A percentile compares a stretch with the other conserved stretches of the same genome.
phyloP scores from a whole-genome alignment of 2,329 filamentous ascomycete species.

The Hymenoscyphus infarciens region DNA sequence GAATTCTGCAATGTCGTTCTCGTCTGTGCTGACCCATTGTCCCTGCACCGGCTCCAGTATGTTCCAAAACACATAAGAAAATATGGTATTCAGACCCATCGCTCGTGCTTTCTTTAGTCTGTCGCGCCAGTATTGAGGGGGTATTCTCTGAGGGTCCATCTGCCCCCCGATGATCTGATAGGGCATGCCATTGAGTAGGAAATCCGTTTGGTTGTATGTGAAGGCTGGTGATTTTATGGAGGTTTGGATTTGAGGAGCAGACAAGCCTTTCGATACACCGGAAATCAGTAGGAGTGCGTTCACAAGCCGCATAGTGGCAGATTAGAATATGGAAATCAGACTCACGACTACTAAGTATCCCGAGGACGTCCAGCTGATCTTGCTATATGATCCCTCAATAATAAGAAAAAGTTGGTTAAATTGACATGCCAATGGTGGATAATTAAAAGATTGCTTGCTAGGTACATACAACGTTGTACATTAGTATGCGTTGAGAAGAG shows the following conservation, averaged over 20 bases:
- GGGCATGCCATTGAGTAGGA: slow-evolving; percentile 41
- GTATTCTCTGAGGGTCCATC: slow-evolving; percentile 50
- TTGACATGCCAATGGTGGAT: too few relatives aligned
- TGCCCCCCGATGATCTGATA: slow-evolving; percentile 46
- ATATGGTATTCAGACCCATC: slow-evolving; percentile 50
- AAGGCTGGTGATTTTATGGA: slow-evolving; percentile 29
- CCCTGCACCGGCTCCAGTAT: slow-evolving; percentile 42
- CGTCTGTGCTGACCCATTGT: slow-evolving; percentile 37
- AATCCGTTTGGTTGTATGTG: slow-evolving; percentile 40
- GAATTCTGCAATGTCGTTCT: slow-evolving; percentile 47
- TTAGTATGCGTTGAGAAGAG: too few relatives aligned
- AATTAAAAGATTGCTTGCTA: too few relatives aligned
- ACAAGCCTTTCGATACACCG: neutral
- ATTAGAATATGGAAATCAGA: neutral
- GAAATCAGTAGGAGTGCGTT: neutral
- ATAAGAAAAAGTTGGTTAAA: too few relatives aligned
- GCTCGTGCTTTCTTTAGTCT: slow-evolving; percentile 42
- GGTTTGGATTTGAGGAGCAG: neutral
- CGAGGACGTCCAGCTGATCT: too few relatives aligned
- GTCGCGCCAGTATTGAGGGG: slow-evolving; percentile 45
- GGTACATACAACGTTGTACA: too few relatives aligned
- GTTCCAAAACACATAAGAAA: slow-evolving; percentile 51
- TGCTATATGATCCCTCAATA: too few relatives aligned
- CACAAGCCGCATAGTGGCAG: neutral
- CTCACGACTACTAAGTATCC: neutral